A percentile compares a stretch with the other conserved stretches of the same genome.
These are phyloP conservation scores for Asterochloris erici DNA, from an alignment of 139 green algal species.

Conservation along the genomic window DNA sequence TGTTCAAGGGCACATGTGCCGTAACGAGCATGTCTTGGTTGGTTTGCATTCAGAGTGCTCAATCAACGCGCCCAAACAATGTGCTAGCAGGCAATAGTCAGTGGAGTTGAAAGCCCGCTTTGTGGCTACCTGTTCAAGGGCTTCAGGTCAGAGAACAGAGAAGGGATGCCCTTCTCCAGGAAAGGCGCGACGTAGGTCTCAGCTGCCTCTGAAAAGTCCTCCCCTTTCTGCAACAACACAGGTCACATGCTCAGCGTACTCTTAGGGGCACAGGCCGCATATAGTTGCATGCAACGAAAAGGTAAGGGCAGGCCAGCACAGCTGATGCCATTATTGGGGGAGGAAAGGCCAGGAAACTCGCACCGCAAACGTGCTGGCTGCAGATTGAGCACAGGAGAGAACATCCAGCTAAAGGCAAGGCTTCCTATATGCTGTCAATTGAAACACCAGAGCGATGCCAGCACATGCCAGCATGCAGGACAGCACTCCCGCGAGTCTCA, in stretches of 20 bases:
- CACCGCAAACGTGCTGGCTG: no score
- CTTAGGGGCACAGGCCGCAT: background rate
- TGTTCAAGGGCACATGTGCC: background rate
- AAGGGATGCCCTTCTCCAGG: slow-evolving; percentile 86
- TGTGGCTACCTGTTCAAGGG: slow-evolving; percentile 67
- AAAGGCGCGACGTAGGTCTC: slow-evolving; percentile 71
- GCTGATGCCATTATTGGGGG: background rate
- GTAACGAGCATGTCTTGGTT: background rate
- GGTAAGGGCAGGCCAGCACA: no score
- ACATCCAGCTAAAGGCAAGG: no score
- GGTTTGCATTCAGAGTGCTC: no score
- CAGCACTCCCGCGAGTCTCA: no score
- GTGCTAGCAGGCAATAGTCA: no score
- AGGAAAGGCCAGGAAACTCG: no score
- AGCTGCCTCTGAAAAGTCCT: slow-evolving; percentile 62
- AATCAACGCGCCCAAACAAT: no score
- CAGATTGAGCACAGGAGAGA: no score
- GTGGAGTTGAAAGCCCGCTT: background rate
- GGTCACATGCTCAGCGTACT: background rate
- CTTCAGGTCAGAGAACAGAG: slow-evolving; percentile 89
- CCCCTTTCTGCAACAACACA: slow-evolving; percentile 40
- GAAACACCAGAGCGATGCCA: no score
- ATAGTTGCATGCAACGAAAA: background rate
- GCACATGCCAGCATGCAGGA: no score
- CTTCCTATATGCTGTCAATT: no score